Base-by-base conservation (phyloP, 306 rosid species). In the Heteromeles arbutifolia region DNA sequence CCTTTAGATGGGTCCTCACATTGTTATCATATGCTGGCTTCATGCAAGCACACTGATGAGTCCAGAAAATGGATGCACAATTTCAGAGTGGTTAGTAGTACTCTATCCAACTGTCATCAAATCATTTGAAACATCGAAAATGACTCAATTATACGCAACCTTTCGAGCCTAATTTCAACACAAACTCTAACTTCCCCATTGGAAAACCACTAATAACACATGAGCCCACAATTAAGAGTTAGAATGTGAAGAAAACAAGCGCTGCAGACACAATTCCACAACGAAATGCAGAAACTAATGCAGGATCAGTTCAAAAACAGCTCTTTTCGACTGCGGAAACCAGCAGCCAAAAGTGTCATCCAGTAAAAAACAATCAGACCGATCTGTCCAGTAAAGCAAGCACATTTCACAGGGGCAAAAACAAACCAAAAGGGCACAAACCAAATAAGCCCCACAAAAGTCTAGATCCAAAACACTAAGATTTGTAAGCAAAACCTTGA, bases 401-500 rank as follows among this genome's bases (percentile, higher is more conserved):
- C 77, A 80, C 82, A 79, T 72, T 79, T 53, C 34, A 59, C 2
- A 61, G 12, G 73, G 78, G 18, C 74, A 78, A 26, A 14, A 62
- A 65, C 14, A 65, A 68, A 69, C n/a, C 6, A 28, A 78, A 64
- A 19, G 44, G 32, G 48, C 11, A 7, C 62, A 58, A 74, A 62
- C 64, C 82, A 63, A 29, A 28, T 11, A 73, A 7, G 37, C 54
- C 58, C 25, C 77, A 41, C 10, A 67, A 28, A 76, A 76, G 73
- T 21, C 75, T 52, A 82, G 92, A 87, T 87, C 92, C 84, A 82
- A 58, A 76, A 77, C 74, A 24, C 26, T 69, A 63, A 66, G 63
- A 22, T 21, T 48, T 64, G 77, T 52, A 72, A 74, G 77, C 48
- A 73, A 48, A 44, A 91, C 98, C 98, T 91, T 93, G 98, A 90